Percentiles rank a stretch among this genome's conserved stretches.
Conservation (phyloP, 2,329 filamentous ascomycete species). For the Aspergillus nomiae region DNA sequence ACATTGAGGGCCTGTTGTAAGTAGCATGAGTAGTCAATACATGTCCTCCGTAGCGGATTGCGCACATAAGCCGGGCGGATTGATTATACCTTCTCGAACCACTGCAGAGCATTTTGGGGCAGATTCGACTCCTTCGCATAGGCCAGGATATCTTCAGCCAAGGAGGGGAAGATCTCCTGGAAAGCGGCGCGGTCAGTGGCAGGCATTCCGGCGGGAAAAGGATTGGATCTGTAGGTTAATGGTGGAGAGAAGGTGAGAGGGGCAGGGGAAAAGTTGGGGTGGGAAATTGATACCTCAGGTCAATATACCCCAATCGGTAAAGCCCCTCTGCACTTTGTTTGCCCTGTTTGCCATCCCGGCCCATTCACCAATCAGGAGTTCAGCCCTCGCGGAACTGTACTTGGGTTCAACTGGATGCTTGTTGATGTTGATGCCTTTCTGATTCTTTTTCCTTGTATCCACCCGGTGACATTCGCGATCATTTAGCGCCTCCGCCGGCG, state of each 20-base stretch:
- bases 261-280: conserved; percentile 6
- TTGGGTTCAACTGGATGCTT: background rate
- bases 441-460: background rate
- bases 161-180: conserved; percentile 83
- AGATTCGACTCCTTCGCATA: conserved; percentile 82
- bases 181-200: conserved; percentile 75
- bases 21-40: conserved; percentile 6
- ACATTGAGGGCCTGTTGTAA: conserved; percentile 69
- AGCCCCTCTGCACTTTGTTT: conserved; percentile 26
- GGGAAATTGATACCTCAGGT: conserved; percentile 1
- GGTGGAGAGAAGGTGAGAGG: background rate
- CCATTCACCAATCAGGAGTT: conserved; percentile 20
- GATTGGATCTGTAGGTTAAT: background rate
- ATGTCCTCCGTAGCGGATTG: background rate
- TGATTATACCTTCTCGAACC: conserved; percentile 74
- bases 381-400: background rate
- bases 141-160: conserved; percentile 78
- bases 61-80: background rate
- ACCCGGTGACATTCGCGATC: background rate
- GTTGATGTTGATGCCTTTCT: conserved; percentile 10
- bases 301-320: conserved; percentile 20
- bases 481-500: background rate
- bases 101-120: conserved; percentile 76
- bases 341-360: conserved; percentile 25
- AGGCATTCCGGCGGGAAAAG: conserved; percentile 54